phyloP scores from a whole-genome alignment of 2,329 filamentous ascomycete genomes.

The Metarhizium robertsii region DNA sequence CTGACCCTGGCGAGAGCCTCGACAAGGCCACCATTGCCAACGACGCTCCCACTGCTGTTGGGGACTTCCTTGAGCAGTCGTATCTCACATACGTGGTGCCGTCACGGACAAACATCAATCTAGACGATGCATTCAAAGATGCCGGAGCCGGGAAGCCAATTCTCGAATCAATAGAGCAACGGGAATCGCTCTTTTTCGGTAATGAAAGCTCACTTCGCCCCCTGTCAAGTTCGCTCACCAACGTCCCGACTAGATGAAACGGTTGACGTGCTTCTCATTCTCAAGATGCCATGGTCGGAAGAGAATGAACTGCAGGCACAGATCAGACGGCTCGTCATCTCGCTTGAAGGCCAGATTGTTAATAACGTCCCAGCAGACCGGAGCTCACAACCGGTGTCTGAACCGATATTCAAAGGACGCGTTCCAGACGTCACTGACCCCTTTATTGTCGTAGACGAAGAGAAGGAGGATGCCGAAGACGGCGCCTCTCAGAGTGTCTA shows the following conservation, averaged over 20 bases:
- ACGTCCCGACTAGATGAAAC: conserved; percentile 55
- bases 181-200: conserved; percentile 67
- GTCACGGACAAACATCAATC: conserved; percentile 41
- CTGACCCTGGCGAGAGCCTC: conserved; percentile 14
- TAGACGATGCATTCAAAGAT: conserved; percentile 41
- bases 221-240: conserved; percentile 11
- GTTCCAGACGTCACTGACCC: conserved; percentile 41
- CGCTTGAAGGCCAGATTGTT: conserved; percentile 56
- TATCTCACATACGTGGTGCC: conserved; percentile 54
- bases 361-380: conserved; percentile 44
- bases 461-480: conserved; percentile 16
- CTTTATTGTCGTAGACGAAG: conserved; percentile 38
- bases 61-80: conserved; percentile 45
- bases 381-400: conserved; percentile 38
- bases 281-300: conserved; percentile 53
- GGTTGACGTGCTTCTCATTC: conserved; percentile 57
- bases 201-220: conserved; percentile 16
- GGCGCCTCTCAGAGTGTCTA: conserved; percentile 33
- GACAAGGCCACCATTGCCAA: conserved; percentile 10
- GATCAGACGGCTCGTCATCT: conserved; percentile 53
- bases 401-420: conserved; percentile 50
- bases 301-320: conserved; percentile 48
- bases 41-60: conserved; percentile 15
- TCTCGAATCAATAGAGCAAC: conserved; percentile 50
- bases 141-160: conserved; percentile 33